Base-by-base conservation (phyloP, 345 rosid genomes). In the Draba incana region DNA sequence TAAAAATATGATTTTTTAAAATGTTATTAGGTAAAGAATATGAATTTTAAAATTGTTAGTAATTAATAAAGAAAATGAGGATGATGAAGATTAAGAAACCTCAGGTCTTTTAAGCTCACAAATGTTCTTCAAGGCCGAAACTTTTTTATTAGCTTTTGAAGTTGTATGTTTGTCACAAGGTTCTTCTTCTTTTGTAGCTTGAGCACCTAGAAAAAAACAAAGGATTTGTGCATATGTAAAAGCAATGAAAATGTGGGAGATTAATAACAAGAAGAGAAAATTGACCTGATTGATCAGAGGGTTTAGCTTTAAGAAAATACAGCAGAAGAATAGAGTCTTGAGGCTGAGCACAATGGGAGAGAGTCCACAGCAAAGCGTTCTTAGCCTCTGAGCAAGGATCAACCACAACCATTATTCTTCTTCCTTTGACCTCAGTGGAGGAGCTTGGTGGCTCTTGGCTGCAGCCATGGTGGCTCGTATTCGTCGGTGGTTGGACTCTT, bases 321-420 rank as follows among this genome's bases (percentile, higher is more conserved):
- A 93, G 86, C 55, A 93, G 94, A 78, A 90, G 45, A 49, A 92
- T 46, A 24, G 71, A 80, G 72, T 93, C 97, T 48, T 88, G 88
- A 68, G 75, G 76, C 81, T 90, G 97, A 64, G 86, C 85, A 45
- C 94, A 79, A 53, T 90, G 98, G 30, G 96, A 84, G 15, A 93
- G 88, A 33, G 95, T 88, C 98, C 98, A 93, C 31, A 85, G 97
- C 2, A 93, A 14, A 75, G 97, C 98, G 46, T 82, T 84, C 78
- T 87, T 88, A 12, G 97, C 80, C 73, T 93, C 94, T 30, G 74
- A 54, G 65, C 91, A 86, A 5, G 88, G 82, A 79, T 93, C 94
- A 48, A 90, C 92, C 61, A 93, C 94, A 41, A 88, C 87, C 89
- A 88, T 83, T 39, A 93, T 82, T 70, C 81, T 88, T 84, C 98